These are phyloP conservation scores for Canna indica DNA, from an alignment of 176 grass and related monocot species.

Conservation along the genomic window DNA sequence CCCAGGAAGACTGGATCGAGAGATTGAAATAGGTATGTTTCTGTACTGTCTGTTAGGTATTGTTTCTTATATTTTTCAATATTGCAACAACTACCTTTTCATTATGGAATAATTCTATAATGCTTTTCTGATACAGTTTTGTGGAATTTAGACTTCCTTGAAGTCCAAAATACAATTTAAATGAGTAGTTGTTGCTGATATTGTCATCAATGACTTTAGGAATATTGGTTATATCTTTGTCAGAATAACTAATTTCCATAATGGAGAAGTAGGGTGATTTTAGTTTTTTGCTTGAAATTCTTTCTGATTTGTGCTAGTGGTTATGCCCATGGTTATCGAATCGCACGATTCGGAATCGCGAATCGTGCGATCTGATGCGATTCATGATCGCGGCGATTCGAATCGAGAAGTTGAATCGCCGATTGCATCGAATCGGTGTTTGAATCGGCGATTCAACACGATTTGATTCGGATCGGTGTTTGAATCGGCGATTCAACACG, in stretches of 20 bases:
- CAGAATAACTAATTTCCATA: background rate
- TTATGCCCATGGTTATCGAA: too few species aligned
- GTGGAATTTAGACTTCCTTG: background rate
- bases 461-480: too few species aligned
- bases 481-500: too few species aligned
- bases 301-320: background rate
- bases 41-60: constrained; percentile 18
- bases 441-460: too few species aligned
- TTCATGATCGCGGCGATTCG: too few species aligned
- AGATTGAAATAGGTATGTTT: constrained; percentile 88
- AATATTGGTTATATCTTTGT: too few species aligned
- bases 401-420: too few species aligned
- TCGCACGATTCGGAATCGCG: too few species aligned
- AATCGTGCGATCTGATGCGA: too few species aligned
- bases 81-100: background rate
- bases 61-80: constrained; percentile 7
- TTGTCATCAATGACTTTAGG: too few species aligned
- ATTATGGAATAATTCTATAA: background rate
- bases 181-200: background rate
- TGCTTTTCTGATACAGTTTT: background rate
- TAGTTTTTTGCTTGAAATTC: background rate
- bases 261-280: background rate
- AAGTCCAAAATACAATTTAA: background rate
- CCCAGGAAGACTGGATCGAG: constrained; percentile 65
- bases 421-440: too few species aligned